Base-by-base conservation (phyloP, 1,284 basidiomycete species). In the Caloboletus firmus region DNA sequence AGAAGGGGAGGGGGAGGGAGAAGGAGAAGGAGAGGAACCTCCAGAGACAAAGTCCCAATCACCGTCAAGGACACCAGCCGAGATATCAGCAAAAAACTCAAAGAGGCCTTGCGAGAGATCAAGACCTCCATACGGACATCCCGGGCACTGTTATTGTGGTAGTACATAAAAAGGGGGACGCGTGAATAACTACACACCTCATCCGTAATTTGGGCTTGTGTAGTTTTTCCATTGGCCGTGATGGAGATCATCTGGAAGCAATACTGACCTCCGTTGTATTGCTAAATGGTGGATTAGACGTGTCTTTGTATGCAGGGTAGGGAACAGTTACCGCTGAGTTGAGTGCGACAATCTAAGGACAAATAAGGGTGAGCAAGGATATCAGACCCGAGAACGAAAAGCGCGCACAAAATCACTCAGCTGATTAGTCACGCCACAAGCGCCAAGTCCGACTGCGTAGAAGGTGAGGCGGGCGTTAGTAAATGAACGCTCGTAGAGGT, bases 161-260 rank as follows among this genome's bases (percentile, higher is more conserved):
- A n/a, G 22, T 32, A 28, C 4, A 12, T 9, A 22, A 18, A 32
- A 43, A 44, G 10, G 6, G 8, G 8, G 9, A 11, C 7, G 13
- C 4, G 17, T 24, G 45, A 31, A 43, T 32, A n/a, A 49, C 32
- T 4, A 65, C 71, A 43, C 35, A 79, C 80, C 72, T 74, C 70
- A 67, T 89, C 88, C 61, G 72, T 73, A 55, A 90, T 77, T 20
- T 70, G 72, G 2, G 87, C 87, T 12, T 62, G 56, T 7, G 75
- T 56, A 9, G 78, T 71, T 68, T 80, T 80, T 55, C 83, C 84
- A 51, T 75, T 71, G 69, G 69, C 76, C 3, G 75, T 72, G 64
- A 89, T 84, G 44, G 78, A 77, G 64, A 89, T 81, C 44, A 55
- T 61, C 69, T 81, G 71, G 66, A 74, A 77, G 65, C 87, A 89